Evolutionary conservation across 805 yeast genomes (phyloP).

Genomic region (Barnettozyma populi): DNA sequence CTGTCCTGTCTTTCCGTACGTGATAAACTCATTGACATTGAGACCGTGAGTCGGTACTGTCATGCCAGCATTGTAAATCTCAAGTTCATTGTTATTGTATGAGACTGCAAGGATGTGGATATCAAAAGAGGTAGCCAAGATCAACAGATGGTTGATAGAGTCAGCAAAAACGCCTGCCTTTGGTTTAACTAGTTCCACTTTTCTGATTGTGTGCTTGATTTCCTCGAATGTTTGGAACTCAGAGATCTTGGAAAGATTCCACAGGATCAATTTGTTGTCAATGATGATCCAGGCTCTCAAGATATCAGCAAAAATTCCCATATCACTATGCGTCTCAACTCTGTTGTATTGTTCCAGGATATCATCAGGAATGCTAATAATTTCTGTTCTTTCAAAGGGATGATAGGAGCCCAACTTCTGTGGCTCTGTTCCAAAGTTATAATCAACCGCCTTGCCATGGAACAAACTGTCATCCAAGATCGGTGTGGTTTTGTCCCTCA

Average conservation of each 20-base stretch:
- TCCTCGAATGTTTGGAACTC: constrained; percentile 82
- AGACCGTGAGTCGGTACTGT: constrained; percentile 75
- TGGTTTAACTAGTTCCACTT: constrained; percentile 77
- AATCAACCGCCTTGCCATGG: constrained; percentile 56
- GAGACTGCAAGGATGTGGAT: constrained; percentile 74
- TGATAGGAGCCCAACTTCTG: constrained; percentile 47
- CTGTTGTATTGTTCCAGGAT: constrained; percentile 67
- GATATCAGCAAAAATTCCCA: constrained; percentile 81
- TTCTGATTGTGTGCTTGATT: constrained; percentile 67
- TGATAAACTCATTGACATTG: constrained; percentile 56
- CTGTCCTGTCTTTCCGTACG: constrained; percentile 62
- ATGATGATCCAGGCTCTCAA: constrained; percentile 81
- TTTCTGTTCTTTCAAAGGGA: constrained; percentile 71
- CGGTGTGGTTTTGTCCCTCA: constrained; percentile 55
- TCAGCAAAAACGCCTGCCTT: constrained; percentile 75
- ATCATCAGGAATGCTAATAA: constrained; percentile 73
- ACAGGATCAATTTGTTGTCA: constrained; percentile 75
- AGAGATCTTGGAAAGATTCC: constrained; percentile 66
- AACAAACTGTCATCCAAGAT: constrained; percentile 43
- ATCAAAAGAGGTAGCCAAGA: constrained; percentile 77
- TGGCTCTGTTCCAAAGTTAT: constrained; percentile 53
- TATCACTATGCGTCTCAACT: constrained; percentile 60
- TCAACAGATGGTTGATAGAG: constrained; percentile 62
- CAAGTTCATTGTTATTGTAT: constrained; percentile 46
- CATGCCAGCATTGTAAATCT: constrained; percentile 78